Percentiles rank a stretch among this genome's conserved stretches.
phyloP scores from a whole-genome alignment of 192 early-diverging fungal genomes.

The Linnemannia elongata region DNA sequence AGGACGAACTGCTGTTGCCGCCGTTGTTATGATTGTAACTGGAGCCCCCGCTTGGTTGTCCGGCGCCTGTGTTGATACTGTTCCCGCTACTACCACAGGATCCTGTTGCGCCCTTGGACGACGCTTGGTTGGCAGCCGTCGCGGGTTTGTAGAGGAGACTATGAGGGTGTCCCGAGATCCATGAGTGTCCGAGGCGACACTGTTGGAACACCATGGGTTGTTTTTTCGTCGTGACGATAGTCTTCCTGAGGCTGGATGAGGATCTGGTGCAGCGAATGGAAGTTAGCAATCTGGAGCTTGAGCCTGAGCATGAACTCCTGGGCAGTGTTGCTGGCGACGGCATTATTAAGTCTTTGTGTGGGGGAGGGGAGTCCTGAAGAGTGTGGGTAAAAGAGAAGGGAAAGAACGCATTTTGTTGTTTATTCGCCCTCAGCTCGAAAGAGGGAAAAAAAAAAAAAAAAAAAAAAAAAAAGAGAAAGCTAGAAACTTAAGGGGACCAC shows the following conservation, averaged over 20 bases:
- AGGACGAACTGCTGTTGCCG: constrained; percentile 12
- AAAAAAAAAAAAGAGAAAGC: background rate
- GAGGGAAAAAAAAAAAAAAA: background rate
- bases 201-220: constrained; percentile 16
- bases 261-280: constrained; percentile 20
- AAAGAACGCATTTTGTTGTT: background rate
- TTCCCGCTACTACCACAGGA: background rate
- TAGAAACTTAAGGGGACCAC: background rate
- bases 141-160: constrained; percentile 41
- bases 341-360: background rate
- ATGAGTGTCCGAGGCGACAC: constrained; percentile 37
- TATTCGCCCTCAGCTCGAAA: background rate
- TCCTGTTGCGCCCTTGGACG: background rate
- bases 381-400: background rate
- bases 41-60: background rate
- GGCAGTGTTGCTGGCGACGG: constrained; percentile 13
- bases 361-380: background rate
- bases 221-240: constrained; percentile 25
- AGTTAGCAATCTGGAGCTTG: constrained; percentile 12
- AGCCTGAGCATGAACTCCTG: constrained; percentile 12
- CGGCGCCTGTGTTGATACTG: background rate
- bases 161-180: constrained; percentile 56
- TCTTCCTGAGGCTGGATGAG: background rate
- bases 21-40: background rate
- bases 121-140: constrained; percentile 3